Conservation (phyloP, 2,329 filamentous ascomycete species). For the Monosporascus sp. region DNA sequence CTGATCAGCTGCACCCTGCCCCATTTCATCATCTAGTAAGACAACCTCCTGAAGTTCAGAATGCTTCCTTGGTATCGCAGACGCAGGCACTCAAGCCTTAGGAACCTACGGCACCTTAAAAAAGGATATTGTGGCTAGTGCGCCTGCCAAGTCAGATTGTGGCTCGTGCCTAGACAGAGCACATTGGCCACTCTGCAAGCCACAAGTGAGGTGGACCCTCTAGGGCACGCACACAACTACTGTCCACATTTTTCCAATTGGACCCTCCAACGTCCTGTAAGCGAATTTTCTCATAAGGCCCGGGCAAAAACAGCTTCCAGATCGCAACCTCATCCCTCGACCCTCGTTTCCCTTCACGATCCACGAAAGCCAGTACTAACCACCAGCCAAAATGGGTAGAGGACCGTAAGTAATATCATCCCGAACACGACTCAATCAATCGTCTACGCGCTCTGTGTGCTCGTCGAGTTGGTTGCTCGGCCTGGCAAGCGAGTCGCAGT, state of each 20-base stretch:
- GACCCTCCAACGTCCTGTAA: neutral
- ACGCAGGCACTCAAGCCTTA: neutral
- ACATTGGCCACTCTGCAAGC: neutral
- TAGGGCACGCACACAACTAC: neutral
- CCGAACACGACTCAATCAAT: neutral
- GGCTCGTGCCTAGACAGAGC: neutral
- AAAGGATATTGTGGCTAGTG: no score
- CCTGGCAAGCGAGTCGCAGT: conserved; percentile 8
- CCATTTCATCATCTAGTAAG: no score
- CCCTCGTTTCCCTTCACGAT: conserved; percentile 11
- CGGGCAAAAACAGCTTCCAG: neutral
- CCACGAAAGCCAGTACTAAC: conserved; percentile 28
- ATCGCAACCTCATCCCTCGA: neutral
- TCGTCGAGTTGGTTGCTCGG: neutral
- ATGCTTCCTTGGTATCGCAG: no score
- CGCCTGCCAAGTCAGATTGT: neutral
- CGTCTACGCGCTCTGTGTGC: neutral
- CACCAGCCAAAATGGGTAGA: conserved; percentile 39
- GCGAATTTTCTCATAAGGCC: neutral
- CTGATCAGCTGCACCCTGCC: no score
- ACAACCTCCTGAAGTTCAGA: no score
- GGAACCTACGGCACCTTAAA: neutral
- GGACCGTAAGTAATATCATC: conserved; percentile 46
- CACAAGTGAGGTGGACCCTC: neutral
- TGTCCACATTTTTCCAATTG: neutral